A percentile compares a stretch with the other conserved stretches of the same genome.
Evolutionary conservation across 2,329 filamentous ascomycete genomes (phyloP).

Genomic region (Neonectria magnoliae): DNA sequence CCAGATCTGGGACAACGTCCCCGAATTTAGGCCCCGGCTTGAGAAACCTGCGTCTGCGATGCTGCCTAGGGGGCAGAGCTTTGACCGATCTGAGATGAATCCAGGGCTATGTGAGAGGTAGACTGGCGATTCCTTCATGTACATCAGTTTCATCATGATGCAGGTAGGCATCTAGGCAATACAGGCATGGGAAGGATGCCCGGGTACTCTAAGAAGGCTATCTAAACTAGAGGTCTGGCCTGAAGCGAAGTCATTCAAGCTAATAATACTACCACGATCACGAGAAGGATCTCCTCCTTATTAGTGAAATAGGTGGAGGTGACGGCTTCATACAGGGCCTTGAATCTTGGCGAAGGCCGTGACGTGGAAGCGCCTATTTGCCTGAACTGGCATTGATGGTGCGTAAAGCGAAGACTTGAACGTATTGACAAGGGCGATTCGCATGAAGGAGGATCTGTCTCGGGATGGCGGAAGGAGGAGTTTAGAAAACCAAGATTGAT

Average conservation of each 20-base stretch:
- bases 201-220: too few species aligned
- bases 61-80: not conserved
- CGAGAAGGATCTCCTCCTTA: not conserved
- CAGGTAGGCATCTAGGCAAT: too few species aligned
- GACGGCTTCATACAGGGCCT: not conserved
- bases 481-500: not conserved
- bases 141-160: not conserved
- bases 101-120: not conserved
- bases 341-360: not conserved
- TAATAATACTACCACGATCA: not conserved
- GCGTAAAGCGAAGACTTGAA: not conserved
- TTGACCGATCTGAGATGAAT: not conserved
- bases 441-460: not conserved
- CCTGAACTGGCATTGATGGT: not conserved
- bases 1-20: not conserved
- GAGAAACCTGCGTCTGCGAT: not conserved
- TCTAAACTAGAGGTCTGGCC: too few species aligned
- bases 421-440: not conserved
- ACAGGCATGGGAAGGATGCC: too few species aligned
- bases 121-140: not conserved
- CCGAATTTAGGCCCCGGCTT: not conserved
- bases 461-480: not conserved
- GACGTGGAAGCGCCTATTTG: not conserved
- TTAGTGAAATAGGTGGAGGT: not conserved
- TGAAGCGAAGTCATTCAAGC: too few species aligned